A percentile compares a stretch with the other conserved stretches of the same genome.
These are phyloP conservation scores for Diaporthe sp. DNA, from an alignment of 2,329 filamentous ascomycete species.

Conservation along the genomic window DNA sequence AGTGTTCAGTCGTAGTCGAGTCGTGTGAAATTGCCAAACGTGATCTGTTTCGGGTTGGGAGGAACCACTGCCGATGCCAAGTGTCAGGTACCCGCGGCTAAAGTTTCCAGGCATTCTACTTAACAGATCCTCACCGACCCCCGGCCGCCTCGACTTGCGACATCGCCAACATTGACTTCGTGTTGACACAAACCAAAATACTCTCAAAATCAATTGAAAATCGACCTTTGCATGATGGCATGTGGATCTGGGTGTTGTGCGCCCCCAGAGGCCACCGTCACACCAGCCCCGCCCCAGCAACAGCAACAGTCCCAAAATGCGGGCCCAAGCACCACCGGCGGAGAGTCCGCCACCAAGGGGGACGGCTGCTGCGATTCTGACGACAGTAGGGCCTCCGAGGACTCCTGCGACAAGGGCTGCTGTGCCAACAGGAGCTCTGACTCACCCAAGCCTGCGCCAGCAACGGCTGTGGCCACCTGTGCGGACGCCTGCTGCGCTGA, in stretches of 20 bases:
- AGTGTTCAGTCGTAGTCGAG: not conserved
- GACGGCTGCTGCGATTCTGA: not conserved
- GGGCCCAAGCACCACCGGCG: not conserved
- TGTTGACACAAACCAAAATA: not conserved
- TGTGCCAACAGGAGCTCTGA: not conserved
- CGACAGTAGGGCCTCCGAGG: not conserved
- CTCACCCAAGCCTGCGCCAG: not conserved
- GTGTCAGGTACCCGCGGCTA: conserved; percentile 16
- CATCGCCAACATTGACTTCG: not conserved
- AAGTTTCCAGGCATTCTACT: not conserved
- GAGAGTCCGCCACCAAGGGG: not conserved
- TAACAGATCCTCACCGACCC: not conserved
- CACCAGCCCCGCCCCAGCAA: not conserved
- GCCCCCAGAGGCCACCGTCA: not conserved
- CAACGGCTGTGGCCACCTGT: not conserved
- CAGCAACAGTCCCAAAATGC: not conserved
- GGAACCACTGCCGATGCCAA: conserved; percentile 5
- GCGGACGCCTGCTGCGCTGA: conserved; percentile 1
- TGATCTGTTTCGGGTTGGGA: not conserved
- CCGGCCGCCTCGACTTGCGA: not conserved
- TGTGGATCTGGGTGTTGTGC: conserved; percentile 25
- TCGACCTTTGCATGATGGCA: not conserved
- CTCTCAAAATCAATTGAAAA: not conserved
- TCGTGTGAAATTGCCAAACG: conserved; percentile 4
- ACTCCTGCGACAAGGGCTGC: not conserved